These are phyloP conservation scores for Globisporangium takayamanum DNA, from an alignment of 352 stramenopile genomes.

Conservation along the genomic window DNA sequence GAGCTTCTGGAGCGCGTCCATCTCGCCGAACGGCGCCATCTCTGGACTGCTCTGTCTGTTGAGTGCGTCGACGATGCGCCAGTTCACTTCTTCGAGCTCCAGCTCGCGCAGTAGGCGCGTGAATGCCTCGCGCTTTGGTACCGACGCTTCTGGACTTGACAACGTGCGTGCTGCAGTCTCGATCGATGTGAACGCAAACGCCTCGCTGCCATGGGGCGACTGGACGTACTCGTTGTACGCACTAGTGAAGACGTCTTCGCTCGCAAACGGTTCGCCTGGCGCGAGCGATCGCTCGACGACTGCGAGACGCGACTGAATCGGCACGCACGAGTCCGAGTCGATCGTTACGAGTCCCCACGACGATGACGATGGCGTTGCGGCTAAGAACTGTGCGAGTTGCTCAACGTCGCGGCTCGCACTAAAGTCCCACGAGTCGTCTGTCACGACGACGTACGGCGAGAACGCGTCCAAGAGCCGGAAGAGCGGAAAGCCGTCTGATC, in stretches of 20 bases:
- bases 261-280: conserved; percentile 21
- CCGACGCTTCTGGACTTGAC: not conserved
- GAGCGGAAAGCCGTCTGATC: conserved; percentile 18
- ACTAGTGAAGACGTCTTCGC: conserved; percentile 33
- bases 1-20: conserved; percentile 38
- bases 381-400: conserved; percentile 26
- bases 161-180: not conserved
- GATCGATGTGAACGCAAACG: conserved; percentile 25
- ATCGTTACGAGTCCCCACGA: conserved; percentile 52
- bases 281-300: conserved; percentile 33
- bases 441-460: conserved; percentile 32
- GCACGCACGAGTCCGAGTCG: conserved; percentile 47
- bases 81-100: conserved; percentile 43
- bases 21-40: conserved; percentile 42
- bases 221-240: conserved; percentile 25
- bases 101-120: conserved; percentile 20
- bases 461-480: conserved; percentile 37
- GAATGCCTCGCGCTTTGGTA: not conserved
- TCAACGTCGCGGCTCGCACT: conserved; percentile 27
- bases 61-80: conserved; percentile 35
- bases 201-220: conserved; percentile 13
- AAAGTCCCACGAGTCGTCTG: conserved; percentile 30
- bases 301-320: conserved; percentile 34
- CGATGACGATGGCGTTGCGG: conserved; percentile 25
- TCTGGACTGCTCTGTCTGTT: conserved; percentile 29